Evolutionary conservation across 495 filamentous ascomycete genomes (phyloP).

Genomic region (Tuber brumale): DNA sequence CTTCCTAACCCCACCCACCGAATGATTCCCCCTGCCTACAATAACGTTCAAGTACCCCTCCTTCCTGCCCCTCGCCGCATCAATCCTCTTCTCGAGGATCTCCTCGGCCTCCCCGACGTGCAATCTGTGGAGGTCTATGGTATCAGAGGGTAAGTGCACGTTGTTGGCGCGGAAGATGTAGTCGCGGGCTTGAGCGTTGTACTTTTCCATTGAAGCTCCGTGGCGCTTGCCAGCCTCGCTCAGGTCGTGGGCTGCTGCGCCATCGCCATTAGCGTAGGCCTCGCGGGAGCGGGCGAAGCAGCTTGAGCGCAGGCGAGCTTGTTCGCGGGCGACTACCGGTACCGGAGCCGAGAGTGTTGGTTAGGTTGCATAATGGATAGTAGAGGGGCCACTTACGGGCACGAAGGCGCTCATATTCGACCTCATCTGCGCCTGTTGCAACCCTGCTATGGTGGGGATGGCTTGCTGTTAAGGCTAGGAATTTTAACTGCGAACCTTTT

Average conservation of each 20-base stretch:
- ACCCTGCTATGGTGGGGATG: conserved; percentile 6
- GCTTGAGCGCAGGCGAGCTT: conserved; percentile 63
- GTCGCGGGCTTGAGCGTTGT: conserved; percentile 83
- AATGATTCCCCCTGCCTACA: conserved; percentile 93
- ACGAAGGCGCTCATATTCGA: conserved; percentile 88
- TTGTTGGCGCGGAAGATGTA: conserved; percentile 96
- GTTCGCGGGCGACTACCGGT: conserved; percentile 59
- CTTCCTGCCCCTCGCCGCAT: conserved; percentile 60
- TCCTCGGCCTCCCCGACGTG: conserved; percentile 91
- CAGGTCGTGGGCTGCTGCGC: conserved; percentile 67
- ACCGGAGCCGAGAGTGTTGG: not conserved
- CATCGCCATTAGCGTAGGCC: conserved; percentile 74
- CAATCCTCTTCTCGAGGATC: conserved; percentile 75
- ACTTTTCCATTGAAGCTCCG: conserved; percentile 66
- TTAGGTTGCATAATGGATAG: not conserved
- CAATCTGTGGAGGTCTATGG: conserved; percentile 89
- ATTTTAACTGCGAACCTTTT: not conserved
- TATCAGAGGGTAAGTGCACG: conserved; percentile 55
- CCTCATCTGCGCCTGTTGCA: conserved; percentile 59
- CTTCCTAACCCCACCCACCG: conserved; percentile 68
- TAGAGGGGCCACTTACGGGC: conserved; percentile 43
- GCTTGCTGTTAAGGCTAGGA: not conserved
- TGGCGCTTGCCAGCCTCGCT: conserved; percentile 81
- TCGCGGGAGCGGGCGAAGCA: conserved; percentile 74
- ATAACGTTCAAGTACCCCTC: conserved; percentile 81